Evolutionary conservation across 1,284 basidiomycete genomes (phyloP).

Genomic region (Mycena sp.): DNA sequence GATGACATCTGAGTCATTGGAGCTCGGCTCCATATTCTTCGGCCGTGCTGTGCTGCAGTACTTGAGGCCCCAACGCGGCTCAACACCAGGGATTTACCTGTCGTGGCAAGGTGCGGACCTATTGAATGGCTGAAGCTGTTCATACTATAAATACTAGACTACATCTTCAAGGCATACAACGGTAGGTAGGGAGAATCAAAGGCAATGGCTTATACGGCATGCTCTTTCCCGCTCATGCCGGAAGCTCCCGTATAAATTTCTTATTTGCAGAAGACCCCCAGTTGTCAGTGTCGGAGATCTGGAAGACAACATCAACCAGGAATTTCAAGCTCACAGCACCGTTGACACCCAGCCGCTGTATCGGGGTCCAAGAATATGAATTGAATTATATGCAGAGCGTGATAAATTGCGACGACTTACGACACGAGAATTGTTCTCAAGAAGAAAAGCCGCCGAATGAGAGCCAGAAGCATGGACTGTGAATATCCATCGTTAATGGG

Average conservation of each 20-base stretch:
- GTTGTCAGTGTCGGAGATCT: constrained; percentile 17
- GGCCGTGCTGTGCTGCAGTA: too few species aligned
- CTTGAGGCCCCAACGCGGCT: too few species aligned
- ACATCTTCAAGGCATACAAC: too few species aligned
- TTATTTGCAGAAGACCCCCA: constrained; percentile 9
- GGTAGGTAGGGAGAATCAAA: too few species aligned
- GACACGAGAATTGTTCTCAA: constrained; percentile 13
- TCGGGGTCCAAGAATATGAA: neutral
- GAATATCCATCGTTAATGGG: neutral
- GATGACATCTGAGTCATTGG: too few species aligned
- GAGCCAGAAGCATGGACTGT: neutral
- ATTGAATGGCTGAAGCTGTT: too few species aligned
- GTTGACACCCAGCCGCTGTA: constrained; percentile 25
- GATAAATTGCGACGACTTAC: constrained; percentile 3
- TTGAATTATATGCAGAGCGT: neutral
- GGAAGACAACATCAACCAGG: constrained; percentile 27
- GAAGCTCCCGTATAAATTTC: constrained; percentile 16
- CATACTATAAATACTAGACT: too few species aligned
- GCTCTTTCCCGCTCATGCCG: neutral
- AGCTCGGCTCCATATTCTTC: too few species aligned
- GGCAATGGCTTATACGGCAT: too few species aligned
- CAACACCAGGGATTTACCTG: too few species aligned
- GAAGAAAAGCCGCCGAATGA: constrained; percentile 7
- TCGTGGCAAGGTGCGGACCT: too few species aligned
- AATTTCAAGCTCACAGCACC: constrained; percentile 17